Base-by-base conservation (phyloP, 2,329 filamentous ascomycete genomes). In the Curvularia verruculosa region DNA sequence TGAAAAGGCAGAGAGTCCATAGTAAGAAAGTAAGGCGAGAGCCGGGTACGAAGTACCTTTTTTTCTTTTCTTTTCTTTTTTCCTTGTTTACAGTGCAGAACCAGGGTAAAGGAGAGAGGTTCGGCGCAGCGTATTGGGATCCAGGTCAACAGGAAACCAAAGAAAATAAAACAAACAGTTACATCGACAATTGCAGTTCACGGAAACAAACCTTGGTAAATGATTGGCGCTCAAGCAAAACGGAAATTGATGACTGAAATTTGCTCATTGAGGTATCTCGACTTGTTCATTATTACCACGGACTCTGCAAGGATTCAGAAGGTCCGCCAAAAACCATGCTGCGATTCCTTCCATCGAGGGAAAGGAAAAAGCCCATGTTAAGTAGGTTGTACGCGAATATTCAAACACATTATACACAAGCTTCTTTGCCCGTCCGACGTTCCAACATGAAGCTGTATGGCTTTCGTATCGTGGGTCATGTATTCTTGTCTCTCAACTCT, bases 231-330 rank as follows among this genome's bases (percentile, higher is more conserved):
- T n/a, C 12, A 4, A 26, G 13, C 15, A 19, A 23, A 21, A 10
- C 5, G 15, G 23, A 6, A 45, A 43, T 39, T 47, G 31, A 49
- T 49, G 28, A 49, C n/a, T 49, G 49, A 37, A 40, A 52, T 53
- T 53, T 61, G 58, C 60, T 63, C 59, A 59, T 67, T 65, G 51
- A 59, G 57, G 56, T 62, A 49, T 49, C 34, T 61, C 65, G 65
- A 65, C 64, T 63, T 67, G 63, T 65, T 63, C 59, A 69, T 65
- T 69, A 72, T 71, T 71, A 70, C 63, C 55, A 68, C 64, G 65
- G 66, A 69, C 61, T 61, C 68, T 65, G 65, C 53, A 8, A 55
- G 62, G 57, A 59, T 29, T 59, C 70, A 63, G 63, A 57, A 55
- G 67, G 60, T 66, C 65, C 63, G 34, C 40, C n/a, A 2, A 36